Conservation (phyloP, 169 alveolate genomes). For the Cryptosporidium ubiquitum region DNA sequence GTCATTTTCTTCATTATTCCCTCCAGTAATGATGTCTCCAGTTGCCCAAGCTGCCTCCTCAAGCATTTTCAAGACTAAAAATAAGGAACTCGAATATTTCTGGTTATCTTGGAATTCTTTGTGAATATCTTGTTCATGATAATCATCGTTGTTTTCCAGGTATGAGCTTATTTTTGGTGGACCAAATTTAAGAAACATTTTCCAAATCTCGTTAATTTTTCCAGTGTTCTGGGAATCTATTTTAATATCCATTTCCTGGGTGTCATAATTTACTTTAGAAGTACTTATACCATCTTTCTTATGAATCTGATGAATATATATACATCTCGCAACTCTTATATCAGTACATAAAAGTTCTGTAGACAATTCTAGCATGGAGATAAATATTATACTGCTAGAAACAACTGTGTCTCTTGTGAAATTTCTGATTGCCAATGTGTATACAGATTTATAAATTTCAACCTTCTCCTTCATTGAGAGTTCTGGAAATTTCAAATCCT, state of each 20-base stretch:
- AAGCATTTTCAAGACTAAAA: conserved; percentile 72
- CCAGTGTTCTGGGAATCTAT: conserved; percentile 5
- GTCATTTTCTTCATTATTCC: conserved; percentile 35
- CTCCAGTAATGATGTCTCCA: conserved; percentile 23
- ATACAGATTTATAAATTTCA: conserved; percentile 21
- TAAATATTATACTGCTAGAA: conserved; percentile 32
- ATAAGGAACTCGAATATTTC: conserved; percentile 29
- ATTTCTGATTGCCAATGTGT: conserved; percentile 48
- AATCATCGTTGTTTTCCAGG: conserved; percentile 6
- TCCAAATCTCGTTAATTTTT: conserved; percentile 54
- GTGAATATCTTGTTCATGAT: background rate
- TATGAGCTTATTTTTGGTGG: conserved; percentile 29
- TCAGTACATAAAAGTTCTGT: conserved; percentile 55
- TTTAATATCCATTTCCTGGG: conserved; percentile 19
- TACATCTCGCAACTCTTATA: conserved; percentile 64
- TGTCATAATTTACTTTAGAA: conserved; percentile 14
- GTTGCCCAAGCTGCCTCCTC: conserved; percentile 85
- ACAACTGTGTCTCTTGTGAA: conserved; percentile 56
- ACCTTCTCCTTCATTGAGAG: conserved; percentile 1
- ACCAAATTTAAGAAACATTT: conserved; percentile 49
- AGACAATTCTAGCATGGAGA: conserved; percentile 36
- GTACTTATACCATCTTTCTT: background rate
- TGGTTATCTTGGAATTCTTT: conserved; percentile 35
- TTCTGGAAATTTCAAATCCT: conserved; percentile 1
- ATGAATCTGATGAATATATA: conserved; percentile 50